A percentile compares a stretch with the other conserved stretches of the same genome.
Evolutionary conservation across 1,284 basidiomycete genomes (phyloP).

Genomic region (Ceratobasidium sp.): DNA sequence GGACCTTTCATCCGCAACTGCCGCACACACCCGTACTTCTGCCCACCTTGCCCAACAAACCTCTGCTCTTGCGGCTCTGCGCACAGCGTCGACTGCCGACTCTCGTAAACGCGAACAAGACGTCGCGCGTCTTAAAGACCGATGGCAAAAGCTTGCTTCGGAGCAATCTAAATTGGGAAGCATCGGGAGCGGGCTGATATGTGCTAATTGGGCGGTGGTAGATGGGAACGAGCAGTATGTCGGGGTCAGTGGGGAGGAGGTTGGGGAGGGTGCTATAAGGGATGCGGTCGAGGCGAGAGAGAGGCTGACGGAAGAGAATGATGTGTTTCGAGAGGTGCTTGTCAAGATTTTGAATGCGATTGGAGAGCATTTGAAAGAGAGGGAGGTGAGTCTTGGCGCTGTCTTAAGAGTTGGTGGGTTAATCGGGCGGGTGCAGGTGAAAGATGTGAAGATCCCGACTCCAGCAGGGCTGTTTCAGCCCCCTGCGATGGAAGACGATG

Average conservation of each 20-base stretch:
- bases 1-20: slow-evolving; percentile 60
- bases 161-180: slow-evolving; percentile 69
- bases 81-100: slow-evolving; percentile 21
- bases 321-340: slow-evolving; percentile 75
- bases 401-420: neutral
- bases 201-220: slow-evolving; percentile 48
- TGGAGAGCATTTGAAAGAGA: slow-evolving; percentile 52
- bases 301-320: slow-evolving; percentile 78
- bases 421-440: neutral
- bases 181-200: slow-evolving; percentile 51
- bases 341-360: slow-evolving; percentile 74
- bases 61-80: slow-evolving; percentile 18
- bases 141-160: slow-evolving; percentile 79
- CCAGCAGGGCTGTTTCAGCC: neutral
- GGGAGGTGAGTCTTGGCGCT: slow-evolving; percentile 52
- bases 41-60: slow-evolving; percentile 38
- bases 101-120: slow-evolving; percentile 70
- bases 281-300: slow-evolving; percentile 79
- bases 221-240: slow-evolving; percentile 37
- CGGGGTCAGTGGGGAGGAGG: slow-evolving; percentile 56
- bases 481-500: slow-evolving; percentile 10
- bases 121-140: slow-evolving; percentile 80
- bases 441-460: slow-evolving; percentile 13
- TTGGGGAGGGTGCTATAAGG: slow-evolving; percentile 79
- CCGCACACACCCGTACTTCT: slow-evolving; percentile 46